Base-by-base conservation (phyloP, 306 rosid genomes). In the Crotalaria pallida region DNA sequence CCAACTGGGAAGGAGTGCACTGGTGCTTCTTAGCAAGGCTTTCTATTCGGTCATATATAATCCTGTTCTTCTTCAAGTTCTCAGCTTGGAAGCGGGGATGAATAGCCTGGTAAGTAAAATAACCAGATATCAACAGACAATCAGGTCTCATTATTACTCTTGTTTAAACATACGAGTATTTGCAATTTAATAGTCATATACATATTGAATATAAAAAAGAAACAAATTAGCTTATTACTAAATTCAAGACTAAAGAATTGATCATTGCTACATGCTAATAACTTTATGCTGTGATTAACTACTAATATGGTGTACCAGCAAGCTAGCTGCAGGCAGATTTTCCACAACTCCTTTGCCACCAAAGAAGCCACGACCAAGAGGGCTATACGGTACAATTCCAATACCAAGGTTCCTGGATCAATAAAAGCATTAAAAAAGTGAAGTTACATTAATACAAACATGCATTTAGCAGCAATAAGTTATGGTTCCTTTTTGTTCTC, bases 311-410 rank as follows among this genome's bases (percentile, higher is more conserved):
- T 45, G 23, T 85, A 88, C 96, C 92, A 82, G 48, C 6, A 3
- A 26, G 41, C 85, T 82, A 55, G 22, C 16, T 59, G 71, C 67
- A 24, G 96, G 63, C 57, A 84, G 16, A 57, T 44, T 77, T 71
- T 91, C 96, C 24, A 79, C 58, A 60, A 85, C 75, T 18, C 80
- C 91, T 82, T 59, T 91, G 66, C 97, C 97, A 12, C 87, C 96
- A 33, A 91, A 88, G 44, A 91, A 87, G 3, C 93, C 97, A 29
- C 87, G 84, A 9, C 97, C 96, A 36, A 91, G 91, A 65, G 97
- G 96, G 67, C 96, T 83, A 47, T 85, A 88, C 1, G 97, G 87
- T 40, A 88, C 97, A 60, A 88, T 82, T 38, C 96, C 97, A 58
- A 91, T 87, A n/a, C 76, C 79, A 60, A 56, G 63, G 26, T 92